Evolutionary conservation across 495 filamentous ascomycete species (phyloP), one percentile per base, ranked within the genome.

Genomic region (Monascus purpureus): DNA sequence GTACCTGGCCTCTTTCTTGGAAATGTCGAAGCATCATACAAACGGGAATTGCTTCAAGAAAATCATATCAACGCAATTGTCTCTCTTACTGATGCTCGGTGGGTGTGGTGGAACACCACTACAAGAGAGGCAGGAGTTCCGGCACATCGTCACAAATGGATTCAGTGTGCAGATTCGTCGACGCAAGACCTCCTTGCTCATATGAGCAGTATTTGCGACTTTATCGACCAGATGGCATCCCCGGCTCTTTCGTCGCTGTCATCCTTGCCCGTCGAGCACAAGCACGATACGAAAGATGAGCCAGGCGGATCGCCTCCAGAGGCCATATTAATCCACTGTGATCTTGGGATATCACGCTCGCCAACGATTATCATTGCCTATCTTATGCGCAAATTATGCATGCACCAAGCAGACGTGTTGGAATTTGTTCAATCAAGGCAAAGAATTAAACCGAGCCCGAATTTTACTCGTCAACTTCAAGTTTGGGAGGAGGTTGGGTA

Each of bases 11-110:
- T 63, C 36, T 50, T 48, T 33, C 40, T 61, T 1, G 57, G 53
- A 25, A 50, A 60, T 38, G 41, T 47, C 24, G 19, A 41, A 46
- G 30, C 44, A 17, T 53, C 53, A 13, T 25, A 36, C 23, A 45
- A 45, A 20, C 32, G 37, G 12, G 34, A 39, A 6, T 49, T 50
- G 32, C 55, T 61, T 27, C 37, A 38, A 28, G 34, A 40, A 11
- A 43, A 59, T 24, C 24, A 18, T 22, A 57, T 59, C 25, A 55
- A 45, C 8, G 54, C 56, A 17, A 56, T 61, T 1, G 42, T 64
- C 17, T 56, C 49, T 1, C 38, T 59, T 7, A 46, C 46, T 29
- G 29, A 42, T 44, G 42, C 32, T 34, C 51, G 40, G 2, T 49
- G n/a, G 29, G 39, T 37, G 17, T 42, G 32, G 38, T 53, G 47